Evolutionary conservation across 177 flowering plant species (phyloP).

Genomic region (Vitis hybrid): DNA sequence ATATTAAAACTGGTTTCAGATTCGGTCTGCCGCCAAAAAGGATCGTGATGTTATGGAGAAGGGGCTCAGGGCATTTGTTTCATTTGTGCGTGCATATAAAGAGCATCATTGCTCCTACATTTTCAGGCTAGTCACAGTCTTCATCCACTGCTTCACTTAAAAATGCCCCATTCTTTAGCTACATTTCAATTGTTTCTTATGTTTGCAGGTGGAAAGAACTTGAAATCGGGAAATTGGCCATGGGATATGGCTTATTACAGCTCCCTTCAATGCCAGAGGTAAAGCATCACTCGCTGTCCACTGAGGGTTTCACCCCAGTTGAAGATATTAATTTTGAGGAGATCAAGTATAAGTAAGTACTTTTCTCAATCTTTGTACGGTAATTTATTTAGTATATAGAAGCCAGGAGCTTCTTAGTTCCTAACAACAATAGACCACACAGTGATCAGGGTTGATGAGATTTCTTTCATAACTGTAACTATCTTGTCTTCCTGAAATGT

Average conservation of each 20-base stretch:
- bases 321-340: constrained; percentile 67
- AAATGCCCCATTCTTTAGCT: neutral
- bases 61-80: constrained; percentile 86
- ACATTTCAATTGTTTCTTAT: neutral
- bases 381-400: constrained; percentile 1
- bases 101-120: constrained; percentile 93
- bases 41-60: constrained; percentile 98
- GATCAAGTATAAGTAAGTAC: constrained; percentile 80
- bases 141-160: neutral
- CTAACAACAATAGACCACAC: too few relatives aligned
- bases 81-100: constrained; percentile 90
- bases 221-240: constrained; percentile 86
- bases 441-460: too few relatives aligned
- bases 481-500: too few relatives aligned
- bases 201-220: constrained; percentile 84
- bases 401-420: neutral
- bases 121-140: constrained; percentile 55
- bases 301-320: constrained; percentile 66
- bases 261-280: constrained; percentile 87
- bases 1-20: constrained; percentile 40
- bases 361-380: neutral
- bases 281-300: constrained; percentile 67
- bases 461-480: too few relatives aligned
- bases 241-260: constrained; percentile 90
- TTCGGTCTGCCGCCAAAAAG: constrained; percentile 71